Percentiles rank a stretch among this genome's conserved stretches.
Evolutionary conservation across 768 basidiomycete genomes (phyloP).

Genomic region (Amylocystis lapponica): DNA sequence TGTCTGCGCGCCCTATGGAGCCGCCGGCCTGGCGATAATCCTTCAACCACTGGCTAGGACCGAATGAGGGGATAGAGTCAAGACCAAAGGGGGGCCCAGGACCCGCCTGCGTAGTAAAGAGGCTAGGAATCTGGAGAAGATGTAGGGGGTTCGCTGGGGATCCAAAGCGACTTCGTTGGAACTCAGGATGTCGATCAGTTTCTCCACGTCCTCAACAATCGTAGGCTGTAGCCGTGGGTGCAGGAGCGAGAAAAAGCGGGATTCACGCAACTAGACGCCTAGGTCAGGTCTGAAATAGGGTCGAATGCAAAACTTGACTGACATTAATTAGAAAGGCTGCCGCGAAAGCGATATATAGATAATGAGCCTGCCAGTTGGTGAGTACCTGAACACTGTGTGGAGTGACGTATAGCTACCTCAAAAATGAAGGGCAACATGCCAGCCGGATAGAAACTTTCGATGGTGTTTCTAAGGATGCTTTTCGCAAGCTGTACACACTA

Average conservation of each 20-base stretch:
- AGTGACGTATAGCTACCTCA: neutral
- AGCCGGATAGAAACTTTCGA: neutral
- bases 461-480: neutral
- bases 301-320: neutral
- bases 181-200: neutral
- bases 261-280: neutral
- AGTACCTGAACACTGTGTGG: neutral
- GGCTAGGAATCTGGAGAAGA: neutral
- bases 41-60: too few species aligned
- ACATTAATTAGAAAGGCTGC: constrained; percentile 1
- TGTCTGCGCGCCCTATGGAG: too few species aligned
- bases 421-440: neutral
- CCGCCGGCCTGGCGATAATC: too few species aligned
- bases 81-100: too few species aligned
- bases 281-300: neutral
- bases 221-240: neutral
- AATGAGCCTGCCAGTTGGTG: neutral
- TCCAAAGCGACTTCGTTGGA: neutral
- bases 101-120: too few species aligned
- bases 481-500: neutral
- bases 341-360: neutral
- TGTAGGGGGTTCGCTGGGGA: neutral
- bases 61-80: too few species aligned
- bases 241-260: neutral
- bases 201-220: neutral